A percentile compares a stretch with the other conserved stretches of the same genome.
phyloP scores from a whole-genome alignment of 129 eudicot genomes.

The Chrysanthemum makinoi region DNA sequence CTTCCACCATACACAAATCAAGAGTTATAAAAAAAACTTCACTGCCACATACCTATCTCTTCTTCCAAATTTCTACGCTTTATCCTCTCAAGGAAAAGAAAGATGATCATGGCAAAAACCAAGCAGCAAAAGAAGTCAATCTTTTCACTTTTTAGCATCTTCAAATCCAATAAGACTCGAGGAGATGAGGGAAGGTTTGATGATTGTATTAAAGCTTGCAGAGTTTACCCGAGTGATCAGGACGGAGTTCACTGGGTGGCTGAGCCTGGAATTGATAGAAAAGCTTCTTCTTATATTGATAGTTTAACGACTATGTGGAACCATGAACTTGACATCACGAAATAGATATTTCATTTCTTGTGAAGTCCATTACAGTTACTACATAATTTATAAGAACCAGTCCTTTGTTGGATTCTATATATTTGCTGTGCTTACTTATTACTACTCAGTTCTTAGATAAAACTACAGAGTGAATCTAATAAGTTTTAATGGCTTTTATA shows the following conservation, averaged over 20 bases:
- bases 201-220: slow-evolving; percentile 16
- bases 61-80: background rate
- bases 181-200: slow-evolving; percentile 17
- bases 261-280: slow-evolving; percentile 28
- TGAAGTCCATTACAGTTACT: background rate
- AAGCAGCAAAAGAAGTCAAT: slow-evolving; percentile 18
- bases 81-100: background rate
- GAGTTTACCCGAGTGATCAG: slow-evolving; percentile 29
- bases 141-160: slow-evolving; percentile 15
- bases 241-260: slow-evolving; percentile 31
- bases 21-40: background rate
- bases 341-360: slow-evolving; percentile 3
- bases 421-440: background rate
- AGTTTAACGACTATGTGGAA: slow-evolving; percentile 26
- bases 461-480: background rate
- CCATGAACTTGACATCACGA: slow-evolving; percentile 6
- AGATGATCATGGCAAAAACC: slow-evolving; percentile 10
- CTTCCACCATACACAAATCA: background rate
- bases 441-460: background rate
- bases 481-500: background rate
- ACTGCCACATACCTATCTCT: background rate
- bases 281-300: slow-evolving; percentile 24
- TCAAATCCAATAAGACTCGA: slow-evolving; percentile 3
- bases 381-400: background rate
- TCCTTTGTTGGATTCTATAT: no score